These are phyloP conservation scores for Scytalidium lignicola DNA, from an alignment of 2,329 filamentous ascomycete genomes.

Conservation along the genomic window DNA sequence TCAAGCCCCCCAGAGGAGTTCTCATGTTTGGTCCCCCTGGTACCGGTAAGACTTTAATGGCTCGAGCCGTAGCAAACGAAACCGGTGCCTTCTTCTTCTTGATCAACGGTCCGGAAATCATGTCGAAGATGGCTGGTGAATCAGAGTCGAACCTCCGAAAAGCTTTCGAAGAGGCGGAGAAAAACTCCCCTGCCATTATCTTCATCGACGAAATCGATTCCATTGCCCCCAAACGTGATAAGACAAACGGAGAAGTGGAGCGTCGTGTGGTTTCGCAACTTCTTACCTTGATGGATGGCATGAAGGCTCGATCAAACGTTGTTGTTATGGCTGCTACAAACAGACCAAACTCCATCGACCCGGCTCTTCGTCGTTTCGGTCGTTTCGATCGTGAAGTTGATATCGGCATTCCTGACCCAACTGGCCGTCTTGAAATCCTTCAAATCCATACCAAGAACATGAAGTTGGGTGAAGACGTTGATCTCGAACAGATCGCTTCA, in stretches of 20 bases:
- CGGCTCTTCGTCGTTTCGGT: conserved; percentile 93
- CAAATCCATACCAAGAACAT: conserved; percentile 99
- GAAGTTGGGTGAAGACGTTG: conserved; percentile 96
- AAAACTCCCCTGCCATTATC: conserved; percentile 98
- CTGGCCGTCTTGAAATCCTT: conserved; percentile 96
- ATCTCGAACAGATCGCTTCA: conserved; percentile 91
- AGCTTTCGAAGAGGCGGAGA: conserved; percentile 99
- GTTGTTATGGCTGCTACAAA: conserved; percentile 99
- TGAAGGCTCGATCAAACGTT: conserved; percentile 98
- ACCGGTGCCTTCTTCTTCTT: conserved; percentile 99
- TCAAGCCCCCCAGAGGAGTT: conserved; percentile 98
- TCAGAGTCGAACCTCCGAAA: conserved; percentile 97
- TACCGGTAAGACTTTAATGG: conserved; percentile 99
- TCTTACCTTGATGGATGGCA: conserved; percentile 96
- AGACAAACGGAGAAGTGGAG: conserved; percentile 99
- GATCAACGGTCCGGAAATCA: conserved; percentile 98
- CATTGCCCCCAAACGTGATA: conserved; percentile 98
- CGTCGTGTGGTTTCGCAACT: conserved; percentile 97
- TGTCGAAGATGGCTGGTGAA: conserved; percentile 99
- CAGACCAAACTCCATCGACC: conserved; percentile 97
- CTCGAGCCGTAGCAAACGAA: conserved; percentile 96
- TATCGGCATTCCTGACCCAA: conserved; percentile 96
- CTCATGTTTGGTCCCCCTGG: conserved; percentile 93
- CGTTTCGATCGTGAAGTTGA: conserved; percentile 99
- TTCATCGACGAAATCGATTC: conserved; percentile 99